phyloP scores from a whole-genome alignment of 179 eudicot species.

The Beta macrorhiza region DNA sequence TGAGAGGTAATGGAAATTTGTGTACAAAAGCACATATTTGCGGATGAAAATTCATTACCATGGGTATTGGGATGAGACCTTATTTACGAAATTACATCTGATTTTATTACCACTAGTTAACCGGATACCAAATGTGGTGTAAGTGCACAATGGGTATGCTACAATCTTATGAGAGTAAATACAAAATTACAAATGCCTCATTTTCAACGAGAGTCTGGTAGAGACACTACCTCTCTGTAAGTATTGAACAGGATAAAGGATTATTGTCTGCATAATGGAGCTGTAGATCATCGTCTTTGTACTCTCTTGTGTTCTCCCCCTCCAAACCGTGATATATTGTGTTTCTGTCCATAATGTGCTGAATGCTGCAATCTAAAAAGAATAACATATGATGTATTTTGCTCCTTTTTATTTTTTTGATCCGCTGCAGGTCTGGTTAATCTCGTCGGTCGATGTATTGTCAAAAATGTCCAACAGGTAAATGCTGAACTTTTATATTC shows the following conservation, averaged over 20 bases:
- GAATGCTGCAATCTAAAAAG: not conserved
- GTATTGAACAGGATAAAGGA: not conserved
- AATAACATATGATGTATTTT: not conserved
- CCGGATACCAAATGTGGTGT: too few species aligned
- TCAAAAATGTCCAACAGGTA: constrained; percentile 64
- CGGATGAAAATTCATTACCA: too few species aligned
- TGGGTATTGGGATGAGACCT: too few species aligned
- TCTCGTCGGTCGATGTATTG: constrained; percentile 40
- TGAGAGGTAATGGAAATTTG: too few species aligned
- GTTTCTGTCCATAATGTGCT: not conserved
- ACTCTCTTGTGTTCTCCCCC: not conserved
- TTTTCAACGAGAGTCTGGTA: not conserved
- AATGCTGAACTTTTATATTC: not conserved
- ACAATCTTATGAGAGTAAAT: not conserved
- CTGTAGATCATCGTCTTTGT: not conserved
- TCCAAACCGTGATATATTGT: not conserved
- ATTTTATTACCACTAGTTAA: too few species aligned
- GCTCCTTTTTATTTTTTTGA: not conserved
- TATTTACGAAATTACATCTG: too few species aligned
- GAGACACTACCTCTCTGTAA: not conserved
- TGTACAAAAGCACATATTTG: too few species aligned
- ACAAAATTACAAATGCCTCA: not conserved
- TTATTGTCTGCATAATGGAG: not conserved
- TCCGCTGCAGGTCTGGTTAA: constrained; percentile 45
- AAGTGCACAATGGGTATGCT: too few species aligned